Evolutionary conservation across 345 rosid genomes (phyloP).

Genomic region (Nephelium lappaceum): DNA sequence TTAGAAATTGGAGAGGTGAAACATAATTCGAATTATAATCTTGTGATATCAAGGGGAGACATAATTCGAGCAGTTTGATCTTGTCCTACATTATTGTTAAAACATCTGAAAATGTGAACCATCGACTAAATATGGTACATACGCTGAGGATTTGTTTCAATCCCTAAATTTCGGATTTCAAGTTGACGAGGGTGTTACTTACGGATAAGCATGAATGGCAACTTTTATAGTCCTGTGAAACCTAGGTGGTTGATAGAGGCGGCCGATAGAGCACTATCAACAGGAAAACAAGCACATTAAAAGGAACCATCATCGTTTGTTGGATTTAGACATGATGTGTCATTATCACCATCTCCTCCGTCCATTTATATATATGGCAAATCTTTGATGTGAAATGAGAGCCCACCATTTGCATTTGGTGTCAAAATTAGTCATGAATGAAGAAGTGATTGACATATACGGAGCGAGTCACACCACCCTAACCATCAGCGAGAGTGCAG

Average conservation of each 20-base stretch:
- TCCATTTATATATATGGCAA: not conserved
- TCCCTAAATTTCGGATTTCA: too few relatives aligned
- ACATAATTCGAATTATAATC: too few relatives aligned
- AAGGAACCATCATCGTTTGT: not conserved
- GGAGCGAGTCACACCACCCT: not conserved
- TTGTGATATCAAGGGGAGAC: too few relatives aligned
- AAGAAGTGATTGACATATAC: not conserved
- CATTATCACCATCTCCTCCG: not conserved
- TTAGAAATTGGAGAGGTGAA: too few relatives aligned
- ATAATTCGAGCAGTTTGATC: too few relatives aligned
- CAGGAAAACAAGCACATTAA: not conserved
- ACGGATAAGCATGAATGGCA: not conserved
- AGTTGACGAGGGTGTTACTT: too few relatives aligned
- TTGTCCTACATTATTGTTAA: too few relatives aligned
- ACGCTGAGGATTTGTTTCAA: too few relatives aligned
- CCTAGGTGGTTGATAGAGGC: not conserved
- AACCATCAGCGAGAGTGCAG: not conserved
- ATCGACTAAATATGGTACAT: too few relatives aligned
- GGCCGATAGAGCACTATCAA: constrained; percentile 2
- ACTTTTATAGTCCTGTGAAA: not conserved
- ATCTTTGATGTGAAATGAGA: constrained; percentile 2
- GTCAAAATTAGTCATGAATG: not conserved
- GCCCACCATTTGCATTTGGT: not conserved
- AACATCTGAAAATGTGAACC: too few relatives aligned
- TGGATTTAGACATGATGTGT: constrained; percentile 14